phyloP scores from a whole-genome alignment of 805 yeast genomes.

The Cyberlindnera subsufficiens region DNA sequence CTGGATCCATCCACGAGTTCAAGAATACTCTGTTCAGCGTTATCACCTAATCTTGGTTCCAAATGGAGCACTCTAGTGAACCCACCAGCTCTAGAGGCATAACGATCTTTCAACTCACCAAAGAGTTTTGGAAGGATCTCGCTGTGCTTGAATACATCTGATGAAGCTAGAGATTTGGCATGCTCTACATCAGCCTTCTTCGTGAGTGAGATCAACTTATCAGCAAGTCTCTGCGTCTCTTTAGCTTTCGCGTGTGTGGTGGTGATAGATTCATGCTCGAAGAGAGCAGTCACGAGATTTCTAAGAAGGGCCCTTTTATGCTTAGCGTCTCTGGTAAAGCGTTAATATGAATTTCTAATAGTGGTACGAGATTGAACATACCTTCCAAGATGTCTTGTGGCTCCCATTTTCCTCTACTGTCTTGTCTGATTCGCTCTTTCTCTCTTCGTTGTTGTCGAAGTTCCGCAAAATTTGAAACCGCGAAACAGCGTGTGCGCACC shows the following conservation, averaged over 20 bases:
- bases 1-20: slow-evolving; percentile 76
- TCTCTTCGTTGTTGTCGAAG: neutral
- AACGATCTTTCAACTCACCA: slow-evolving; percentile 59
- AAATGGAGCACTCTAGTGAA: slow-evolving; percentile 79
- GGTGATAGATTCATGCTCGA: slow-evolving; percentile 64
- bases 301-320: slow-evolving; percentile 43
- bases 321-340: slow-evolving; percentile 17
- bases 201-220: slow-evolving; percentile 56
- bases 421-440: too few species aligned
- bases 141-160: slow-evolving; percentile 42
- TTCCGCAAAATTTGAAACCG: neutral
- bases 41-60: slow-evolving; percentile 85
- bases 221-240: slow-evolving; percentile 58
- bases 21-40: slow-evolving; percentile 81
- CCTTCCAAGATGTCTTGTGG: slow-evolving; percentile 22
- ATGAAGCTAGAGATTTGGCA: slow-evolving; percentile 29
- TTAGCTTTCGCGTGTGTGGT: slow-evolving; percentile 76
- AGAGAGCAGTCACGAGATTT: slow-evolving; percentile 59
- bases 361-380: slow-evolving; percentile 1
- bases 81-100: slow-evolving; percentile 62
- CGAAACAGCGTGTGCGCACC: too few species aligned
- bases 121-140: slow-evolving; percentile 58
- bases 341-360: slow-evolving; percentile 2
- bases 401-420: slow-evolving; percentile 13
- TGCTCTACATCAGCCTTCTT: slow-evolving; percentile 30